Conservation (phyloP, 768 basidiomycete genomes). For the Auricularia auricula-judae region DNA sequence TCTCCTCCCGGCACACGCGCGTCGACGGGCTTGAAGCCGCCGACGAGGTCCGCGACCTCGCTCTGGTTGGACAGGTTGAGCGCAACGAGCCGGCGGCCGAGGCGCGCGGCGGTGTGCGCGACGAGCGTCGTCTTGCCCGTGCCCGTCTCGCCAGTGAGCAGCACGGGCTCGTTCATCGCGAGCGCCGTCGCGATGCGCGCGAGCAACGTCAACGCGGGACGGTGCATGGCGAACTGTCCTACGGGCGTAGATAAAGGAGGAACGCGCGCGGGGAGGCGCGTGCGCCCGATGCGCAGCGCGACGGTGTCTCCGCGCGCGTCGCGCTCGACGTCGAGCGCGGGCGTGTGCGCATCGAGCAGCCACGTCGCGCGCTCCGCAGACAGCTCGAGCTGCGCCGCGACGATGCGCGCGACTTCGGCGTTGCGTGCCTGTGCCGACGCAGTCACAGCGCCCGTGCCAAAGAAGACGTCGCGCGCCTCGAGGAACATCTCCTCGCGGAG, state of each 20-base stretch:
- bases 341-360: conserved; percentile 53
- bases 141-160: conserved; percentile 97
- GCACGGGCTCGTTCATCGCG: conserved; percentile 65
- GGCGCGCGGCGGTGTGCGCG: conserved; percentile 72
- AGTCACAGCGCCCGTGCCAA: conserved; percentile 56
- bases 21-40: conserved; percentile 94
- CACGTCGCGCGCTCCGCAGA: conserved; percentile 60
- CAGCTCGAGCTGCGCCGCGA: conserved; percentile 55
- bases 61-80: conserved; percentile 95
- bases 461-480: conserved; percentile 86
- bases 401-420: conserved; percentile 36
- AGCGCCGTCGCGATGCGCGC: conserved; percentile 71
- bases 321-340: conserved; percentile 51
- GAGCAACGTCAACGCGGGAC: conserved; percentile 68
- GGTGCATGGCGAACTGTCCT: conserved; percentile 81
- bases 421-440: conserved; percentile 37
- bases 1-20: conserved; percentile 63
- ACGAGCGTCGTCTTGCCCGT: conserved; percentile 95
- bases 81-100: conserved; percentile 67
- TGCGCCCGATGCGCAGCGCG: conserved; percentile 52
- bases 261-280: conserved; percentile 39
- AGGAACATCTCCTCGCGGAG: conserved; percentile 83
- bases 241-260: conserved; percentile 10
- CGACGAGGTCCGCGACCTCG: conserved; percentile 86
- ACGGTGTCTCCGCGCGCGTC: conserved; percentile 50